These are phyloP conservation scores for Moesziomyces parantarcticus DNA, from an alignment of 1,284 basidiomycete genomes.

Conservation along the genomic window DNA sequence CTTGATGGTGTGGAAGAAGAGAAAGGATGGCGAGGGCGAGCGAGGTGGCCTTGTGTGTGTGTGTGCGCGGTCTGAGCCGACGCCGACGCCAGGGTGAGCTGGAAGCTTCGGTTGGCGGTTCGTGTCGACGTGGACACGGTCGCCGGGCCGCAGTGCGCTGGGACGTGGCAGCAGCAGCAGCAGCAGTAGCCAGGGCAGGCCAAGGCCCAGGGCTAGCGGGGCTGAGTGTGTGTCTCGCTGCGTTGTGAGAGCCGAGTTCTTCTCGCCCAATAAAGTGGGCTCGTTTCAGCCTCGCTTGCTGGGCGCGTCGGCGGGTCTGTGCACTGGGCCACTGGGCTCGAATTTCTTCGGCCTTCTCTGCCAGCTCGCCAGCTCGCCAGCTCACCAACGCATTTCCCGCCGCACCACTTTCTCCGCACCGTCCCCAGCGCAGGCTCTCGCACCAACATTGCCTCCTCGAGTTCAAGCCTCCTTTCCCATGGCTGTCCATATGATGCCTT, in stretches of 20 bases:
- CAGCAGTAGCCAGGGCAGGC: no score
- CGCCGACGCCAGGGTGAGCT: slow-evolving; percentile 25
- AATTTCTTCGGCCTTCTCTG: slow-evolving; percentile 34
- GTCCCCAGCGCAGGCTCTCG: not conserved
- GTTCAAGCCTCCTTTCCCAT: not conserved
- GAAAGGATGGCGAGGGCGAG: not conserved
- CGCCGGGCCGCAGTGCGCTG: not conserved
- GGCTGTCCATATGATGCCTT: no score
- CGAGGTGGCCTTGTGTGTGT: not conserved
- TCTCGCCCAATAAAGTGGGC: slow-evolving; percentile 21
- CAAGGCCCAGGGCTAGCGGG: not conserved
- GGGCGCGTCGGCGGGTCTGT: slow-evolving; percentile 29
- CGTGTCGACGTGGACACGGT: slow-evolving; percentile 32
- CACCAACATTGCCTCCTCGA: not conserved
- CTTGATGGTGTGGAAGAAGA: slow-evolving; percentile 24
- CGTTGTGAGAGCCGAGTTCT: not conserved
- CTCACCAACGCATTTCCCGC: not conserved
- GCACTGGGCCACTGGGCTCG: slow-evolving; percentile 4
- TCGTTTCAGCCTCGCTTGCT: slow-evolving; percentile 21
- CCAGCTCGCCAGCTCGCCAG: not conserved
- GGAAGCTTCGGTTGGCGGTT: slow-evolving; percentile 30
- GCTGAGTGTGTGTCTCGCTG: slow-evolving; percentile 8
- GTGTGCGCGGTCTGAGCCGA: not conserved
- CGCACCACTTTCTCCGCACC: slow-evolving; percentile 1
- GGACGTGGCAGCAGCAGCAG: no score